Evolutionary conservation across 78 protist genomes (phyloP).

Genomic region (Chrysochromulina parva): DNA sequence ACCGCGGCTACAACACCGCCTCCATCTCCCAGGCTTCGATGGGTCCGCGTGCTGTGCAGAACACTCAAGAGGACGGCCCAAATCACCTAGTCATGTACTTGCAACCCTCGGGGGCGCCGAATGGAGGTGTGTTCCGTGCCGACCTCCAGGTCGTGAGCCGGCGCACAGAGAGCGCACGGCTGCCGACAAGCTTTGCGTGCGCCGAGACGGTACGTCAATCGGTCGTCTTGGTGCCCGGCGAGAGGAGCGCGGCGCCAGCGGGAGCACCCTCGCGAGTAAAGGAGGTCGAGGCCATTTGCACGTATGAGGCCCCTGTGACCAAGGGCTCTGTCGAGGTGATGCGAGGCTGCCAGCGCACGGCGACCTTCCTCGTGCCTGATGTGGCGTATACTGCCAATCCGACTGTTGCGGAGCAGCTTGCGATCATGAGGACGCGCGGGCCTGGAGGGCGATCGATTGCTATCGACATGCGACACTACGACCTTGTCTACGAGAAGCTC

Average conservation of each 20-base stretch:
- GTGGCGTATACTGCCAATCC: not conserved
- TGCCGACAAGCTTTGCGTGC: not conserved
- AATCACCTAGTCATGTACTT: not conserved
- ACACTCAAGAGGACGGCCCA: not conserved
- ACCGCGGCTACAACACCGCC: not conserved
- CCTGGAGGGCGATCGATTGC: too few relatives aligned
- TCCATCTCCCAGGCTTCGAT: not conserved
- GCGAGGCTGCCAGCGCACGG: not conserved
- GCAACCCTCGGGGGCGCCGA: not conserved
- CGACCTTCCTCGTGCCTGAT: not conserved
- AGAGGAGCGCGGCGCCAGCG: not conserved
- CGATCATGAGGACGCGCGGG: too few relatives aligned
- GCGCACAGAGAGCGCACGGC: not conserved
- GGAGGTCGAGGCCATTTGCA: not conserved
- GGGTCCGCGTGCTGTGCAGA: not conserved
- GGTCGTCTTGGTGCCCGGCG: not conserved
- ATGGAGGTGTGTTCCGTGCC: too few relatives aligned
- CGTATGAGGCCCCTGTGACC: not conserved
- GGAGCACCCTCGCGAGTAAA: not conserved
- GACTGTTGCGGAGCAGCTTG: too few relatives aligned
- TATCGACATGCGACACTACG: too few relatives aligned
- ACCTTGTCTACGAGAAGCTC: too few relatives aligned
- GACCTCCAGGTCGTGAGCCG: too few relatives aligned
- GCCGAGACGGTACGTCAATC: not conserved
- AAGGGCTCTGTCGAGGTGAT: not conserved